Percentiles rank a stretch among this genome's conserved stretches.
phyloP scores from a whole-genome alignment of 1,284 basidiomycete genomes.

The Sanguinoderma infundibulare region DNA sequence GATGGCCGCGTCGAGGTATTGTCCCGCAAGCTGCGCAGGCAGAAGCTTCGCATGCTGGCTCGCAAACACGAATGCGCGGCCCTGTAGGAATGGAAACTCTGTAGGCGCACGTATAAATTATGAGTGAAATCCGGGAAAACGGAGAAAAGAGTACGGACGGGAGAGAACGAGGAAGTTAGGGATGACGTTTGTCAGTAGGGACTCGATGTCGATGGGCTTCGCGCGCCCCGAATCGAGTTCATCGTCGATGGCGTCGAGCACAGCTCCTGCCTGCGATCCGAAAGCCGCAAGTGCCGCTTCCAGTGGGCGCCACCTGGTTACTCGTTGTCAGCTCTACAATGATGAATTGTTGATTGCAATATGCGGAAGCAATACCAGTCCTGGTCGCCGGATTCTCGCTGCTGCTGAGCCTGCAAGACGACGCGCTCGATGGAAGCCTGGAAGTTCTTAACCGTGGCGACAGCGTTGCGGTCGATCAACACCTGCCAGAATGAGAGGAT shows the following conservation, averaged over 20 bases:
- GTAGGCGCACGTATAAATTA: no score
- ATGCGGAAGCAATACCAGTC: conserved; percentile 54
- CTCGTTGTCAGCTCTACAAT: not conserved
- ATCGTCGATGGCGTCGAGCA: conserved; percentile 79
- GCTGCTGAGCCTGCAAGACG: conserved; percentile 57
- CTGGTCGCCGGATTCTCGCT: conserved; percentile 52
- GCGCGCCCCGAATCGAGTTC: conserved; percentile 65
- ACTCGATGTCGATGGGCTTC: conserved; percentile 78
- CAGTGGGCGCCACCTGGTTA: conserved; percentile 82
- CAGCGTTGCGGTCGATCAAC: conserved; percentile 71
- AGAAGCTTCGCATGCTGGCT: conserved; percentile 85
- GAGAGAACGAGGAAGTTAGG: conserved; percentile 74
- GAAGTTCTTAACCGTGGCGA: conserved; percentile 59
- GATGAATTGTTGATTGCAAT: not conserved
- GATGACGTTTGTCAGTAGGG: conserved; percentile 78
- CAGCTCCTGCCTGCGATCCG: conserved; percentile 82
- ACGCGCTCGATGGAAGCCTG: conserved; percentile 62
- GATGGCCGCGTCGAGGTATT: conserved; percentile 88
- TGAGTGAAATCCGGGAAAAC: no score
- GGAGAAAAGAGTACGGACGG: conserved; percentile 45
- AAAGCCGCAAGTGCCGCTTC: conserved; percentile 86
- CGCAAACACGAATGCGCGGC: conserved; percentile 93
- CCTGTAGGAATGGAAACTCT: conserved; percentile 92
- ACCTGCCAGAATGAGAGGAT: conserved; percentile 47
- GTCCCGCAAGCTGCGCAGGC: conserved; percentile 71